These are phyloP conservation scores for Scleroderma bovista DNA, from an alignment of 768 basidiomycete genomes.

Conservation along the genomic window DNA sequence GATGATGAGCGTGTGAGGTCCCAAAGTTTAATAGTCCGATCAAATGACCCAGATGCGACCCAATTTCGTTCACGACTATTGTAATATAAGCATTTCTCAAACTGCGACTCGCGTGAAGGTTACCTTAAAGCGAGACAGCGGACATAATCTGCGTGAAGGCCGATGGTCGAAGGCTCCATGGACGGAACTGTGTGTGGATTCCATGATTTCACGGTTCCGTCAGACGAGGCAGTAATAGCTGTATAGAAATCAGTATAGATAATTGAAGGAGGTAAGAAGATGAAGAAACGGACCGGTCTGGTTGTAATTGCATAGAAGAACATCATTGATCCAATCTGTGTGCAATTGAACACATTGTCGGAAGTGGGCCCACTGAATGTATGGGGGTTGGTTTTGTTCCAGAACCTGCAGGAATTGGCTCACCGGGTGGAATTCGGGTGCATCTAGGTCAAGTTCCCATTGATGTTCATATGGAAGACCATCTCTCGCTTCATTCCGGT, in stretches of 20 bases:
- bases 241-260: conserved; percentile 5
- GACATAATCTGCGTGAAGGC: conserved; percentile 81
- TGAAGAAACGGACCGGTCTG: conserved; percentile 60
- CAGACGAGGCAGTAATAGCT: conserved; percentile 93
- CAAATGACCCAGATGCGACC: conserved; percentile 92
- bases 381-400: conserved; percentile 7
- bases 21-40: conserved; percentile 93
- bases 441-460: conserved; percentile 73
- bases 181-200: conserved; percentile 64
- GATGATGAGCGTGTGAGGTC: conserved; percentile 53
- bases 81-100: conserved; percentile 6
- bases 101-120: conserved; percentile 11
- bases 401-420: conserved; percentile 16
- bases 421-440: conserved; percentile 46
- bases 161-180: conserved; percentile 61
- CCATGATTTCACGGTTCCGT: conserved; percentile 94
- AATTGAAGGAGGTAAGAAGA: background rate
- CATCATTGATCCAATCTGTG: conserved; percentile 95
- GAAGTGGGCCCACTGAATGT: conserved; percentile 54
- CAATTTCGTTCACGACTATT: conserved; percentile 73
- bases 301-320: conserved; percentile 85
- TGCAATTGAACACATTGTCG: conserved; percentile 87
- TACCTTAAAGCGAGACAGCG: conserved; percentile 74
- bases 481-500: conserved; percentile 20
- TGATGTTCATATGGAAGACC: conserved; percentile 59